These are phyloP conservation scores for Hypseocharis bilobata DNA, from an alignment of 441 rosid genomes.

Conservation along the genomic window DNA sequence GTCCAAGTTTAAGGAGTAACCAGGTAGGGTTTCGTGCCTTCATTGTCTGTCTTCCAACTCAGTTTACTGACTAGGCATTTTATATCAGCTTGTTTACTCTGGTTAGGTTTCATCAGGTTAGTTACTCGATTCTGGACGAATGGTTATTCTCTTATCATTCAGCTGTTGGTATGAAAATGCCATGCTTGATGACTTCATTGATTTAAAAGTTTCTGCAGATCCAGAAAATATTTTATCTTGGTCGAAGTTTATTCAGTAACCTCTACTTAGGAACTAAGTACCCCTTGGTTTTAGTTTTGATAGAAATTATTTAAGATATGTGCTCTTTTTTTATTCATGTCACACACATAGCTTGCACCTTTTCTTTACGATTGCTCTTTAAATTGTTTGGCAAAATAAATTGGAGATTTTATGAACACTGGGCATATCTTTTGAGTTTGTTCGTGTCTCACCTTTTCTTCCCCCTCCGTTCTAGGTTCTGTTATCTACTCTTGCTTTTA, in stretches of 20 bases:
- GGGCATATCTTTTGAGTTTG: conserved; percentile 1
- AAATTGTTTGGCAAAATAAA: too few species aligned
- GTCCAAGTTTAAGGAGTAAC: too few species aligned
- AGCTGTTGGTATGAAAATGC: neutral
- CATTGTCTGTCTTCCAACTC: neutral
- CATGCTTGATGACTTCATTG: neutral
- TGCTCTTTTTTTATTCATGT: neutral
- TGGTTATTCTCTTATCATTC: neutral
- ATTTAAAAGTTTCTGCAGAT: neutral
- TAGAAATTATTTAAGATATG: neutral
- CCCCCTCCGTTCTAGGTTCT: conserved; percentile 54
- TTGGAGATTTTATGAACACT: neutral
- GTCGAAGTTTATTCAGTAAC: too few species aligned
- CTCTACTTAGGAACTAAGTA: neutral
- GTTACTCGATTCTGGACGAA: neutral
- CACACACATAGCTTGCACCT: neutral
- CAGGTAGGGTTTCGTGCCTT: neutral
- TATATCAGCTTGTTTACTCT: neutral
- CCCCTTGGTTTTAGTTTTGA: neutral
- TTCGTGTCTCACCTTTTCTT: conserved; percentile 10
- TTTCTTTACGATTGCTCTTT: neutral
- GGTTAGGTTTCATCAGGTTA: neutral
- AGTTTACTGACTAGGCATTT: neutral
- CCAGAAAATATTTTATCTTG: too few species aligned
- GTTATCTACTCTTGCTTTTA: conserved; percentile 80